These are phyloP conservation scores for Naganishia cerealis DNA, from an alignment of 1,284 basidiomycete species.

Conservation along the genomic window DNA sequence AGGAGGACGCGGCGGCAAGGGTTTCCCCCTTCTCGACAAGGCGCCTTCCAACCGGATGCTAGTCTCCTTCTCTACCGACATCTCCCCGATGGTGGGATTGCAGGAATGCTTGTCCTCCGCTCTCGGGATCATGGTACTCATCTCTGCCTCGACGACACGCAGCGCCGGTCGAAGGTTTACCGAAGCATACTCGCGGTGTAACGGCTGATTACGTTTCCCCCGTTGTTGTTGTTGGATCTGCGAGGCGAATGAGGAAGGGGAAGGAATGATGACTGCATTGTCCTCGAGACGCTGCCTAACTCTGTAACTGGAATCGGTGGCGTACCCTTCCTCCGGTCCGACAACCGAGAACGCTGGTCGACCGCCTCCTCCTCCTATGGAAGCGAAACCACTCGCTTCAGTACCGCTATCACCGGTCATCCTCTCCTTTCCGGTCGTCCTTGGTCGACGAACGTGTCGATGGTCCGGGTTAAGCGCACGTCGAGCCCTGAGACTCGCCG, in stretches of 20 bases:
- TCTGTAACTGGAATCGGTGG: constrained; percentile 3
- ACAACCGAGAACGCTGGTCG: neutral
- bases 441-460: constrained; percentile 4
- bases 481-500: constrained; percentile 15
- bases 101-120: neutral
- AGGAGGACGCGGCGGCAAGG: constrained; percentile 17
- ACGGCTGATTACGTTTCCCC: constrained; percentile 1
- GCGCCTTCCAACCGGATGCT: neutral
- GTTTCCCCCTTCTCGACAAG: neutral
- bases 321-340: neutral
- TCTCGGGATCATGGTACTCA: neutral
- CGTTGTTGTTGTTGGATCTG: neutral
- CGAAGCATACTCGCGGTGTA: constrained; percentile 11
- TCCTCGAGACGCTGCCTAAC: constrained; percentile 9
- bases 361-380: neutral
- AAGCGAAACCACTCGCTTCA: neutral
- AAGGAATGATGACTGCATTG: constrained; percentile 6
- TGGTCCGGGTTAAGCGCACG: constrained; percentile 10
- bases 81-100: neutral
- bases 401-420: neutral
- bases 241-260: neutral
- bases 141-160: neutral
- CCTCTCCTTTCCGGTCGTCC: neutral
- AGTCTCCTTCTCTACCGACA: neutral
- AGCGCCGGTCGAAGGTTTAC: constrained; percentile 8